Evolutionary conservation across 805 yeast genomes (phyloP).

Genomic region (Nakazawaea peltata): DNA sequence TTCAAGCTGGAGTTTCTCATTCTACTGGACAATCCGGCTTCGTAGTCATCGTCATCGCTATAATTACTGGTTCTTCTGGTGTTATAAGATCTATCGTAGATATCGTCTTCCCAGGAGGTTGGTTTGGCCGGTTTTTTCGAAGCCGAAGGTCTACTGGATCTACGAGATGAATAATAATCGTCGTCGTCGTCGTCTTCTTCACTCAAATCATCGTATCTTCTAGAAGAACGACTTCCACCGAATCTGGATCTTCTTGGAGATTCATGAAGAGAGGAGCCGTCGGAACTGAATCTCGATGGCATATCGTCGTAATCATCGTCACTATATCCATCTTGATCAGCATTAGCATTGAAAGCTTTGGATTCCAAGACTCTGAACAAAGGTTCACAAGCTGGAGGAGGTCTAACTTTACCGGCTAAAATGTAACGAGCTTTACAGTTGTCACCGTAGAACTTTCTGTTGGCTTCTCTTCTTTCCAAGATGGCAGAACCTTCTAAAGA

Average conservation of each 20-base stretch:
- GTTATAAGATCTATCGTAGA: slow-evolving; percentile 49
- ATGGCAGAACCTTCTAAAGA: slow-evolving; percentile 95
- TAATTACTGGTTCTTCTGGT: slow-evolving; percentile 10
- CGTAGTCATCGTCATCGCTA: slow-evolving; percentile 9
- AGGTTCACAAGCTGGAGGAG: slow-evolving; percentile 88
- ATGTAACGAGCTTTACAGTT: slow-evolving; percentile 83
- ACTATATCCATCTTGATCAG: slow-evolving; percentile 37
- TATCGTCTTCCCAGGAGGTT: slow-evolving; percentile 82
- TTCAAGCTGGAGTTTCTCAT: slow-evolving; percentile 18
- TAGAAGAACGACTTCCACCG: slow-evolving; percentile 9
- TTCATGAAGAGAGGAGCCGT: slow-evolving; percentile 34
- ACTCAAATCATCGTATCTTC: slow-evolving; percentile 20
- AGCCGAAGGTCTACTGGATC: slow-evolving; percentile 12
- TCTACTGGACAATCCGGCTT: slow-evolving; percentile 15
- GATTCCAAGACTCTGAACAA: slow-evolving; percentile 81
- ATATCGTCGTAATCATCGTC: slow-evolving; percentile 63
- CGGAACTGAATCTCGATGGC: slow-evolving; percentile 59
- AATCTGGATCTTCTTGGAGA: slow-evolving; percentile 15
- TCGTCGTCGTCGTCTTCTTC: slow-evolving; percentile 20
- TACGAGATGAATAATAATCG: slow-evolving; percentile 21
- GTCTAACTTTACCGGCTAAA: slow-evolving; percentile 78
- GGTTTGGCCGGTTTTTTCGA: slow-evolving; percentile 10
- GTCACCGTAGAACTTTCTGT: slow-evolving; percentile 87
- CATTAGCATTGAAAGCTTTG: slow-evolving; percentile 64
- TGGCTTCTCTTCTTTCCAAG: slow-evolving; percentile 96